phyloP scores from a whole-genome alignment of 2,329 filamentous ascomycete genomes.

The Hymenoscyphus fructigenus region DNA sequence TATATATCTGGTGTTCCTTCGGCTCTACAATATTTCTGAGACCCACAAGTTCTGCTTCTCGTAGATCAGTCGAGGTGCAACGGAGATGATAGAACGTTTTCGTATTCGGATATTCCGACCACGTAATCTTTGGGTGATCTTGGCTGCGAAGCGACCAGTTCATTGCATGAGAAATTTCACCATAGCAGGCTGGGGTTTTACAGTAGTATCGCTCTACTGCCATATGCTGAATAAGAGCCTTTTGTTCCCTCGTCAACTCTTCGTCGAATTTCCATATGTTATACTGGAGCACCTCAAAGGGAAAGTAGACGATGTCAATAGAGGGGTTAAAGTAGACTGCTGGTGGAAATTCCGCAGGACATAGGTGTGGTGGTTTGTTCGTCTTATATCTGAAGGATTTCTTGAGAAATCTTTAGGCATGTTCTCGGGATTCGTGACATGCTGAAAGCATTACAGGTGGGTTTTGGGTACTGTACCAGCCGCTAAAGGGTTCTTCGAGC shows the following conservation, averaged over 20 bases:
- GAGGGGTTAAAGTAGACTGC: neutral
- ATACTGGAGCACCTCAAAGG: neutral
- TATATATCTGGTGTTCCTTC: neutral
- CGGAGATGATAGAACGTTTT: neutral
- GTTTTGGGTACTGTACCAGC: neutral
- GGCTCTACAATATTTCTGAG: neutral
- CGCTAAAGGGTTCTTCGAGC: neutral
- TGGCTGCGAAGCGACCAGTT: neutral
- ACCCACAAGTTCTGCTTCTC: neutral
- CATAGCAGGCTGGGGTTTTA: neutral
- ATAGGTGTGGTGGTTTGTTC: neutral
- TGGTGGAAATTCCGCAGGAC: neutral
- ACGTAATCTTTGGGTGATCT: neutral
- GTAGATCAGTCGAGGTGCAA: neutral
- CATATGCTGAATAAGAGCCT: neutral
- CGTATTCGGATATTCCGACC: neutral
- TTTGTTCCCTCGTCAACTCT: neutral
- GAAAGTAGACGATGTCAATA: neutral
- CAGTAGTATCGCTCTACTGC: neutral
- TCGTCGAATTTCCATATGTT: neutral
- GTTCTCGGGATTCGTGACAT: neutral
- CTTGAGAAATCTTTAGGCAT: neutral
- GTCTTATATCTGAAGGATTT: neutral
- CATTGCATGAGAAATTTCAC: no score
- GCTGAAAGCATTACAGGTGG: neutral